Evolutionary conservation across 257 asterid species (phyloP), one percentile per base, ranked within the genome.

Genomic region (Capsicum chinense): DNA sequence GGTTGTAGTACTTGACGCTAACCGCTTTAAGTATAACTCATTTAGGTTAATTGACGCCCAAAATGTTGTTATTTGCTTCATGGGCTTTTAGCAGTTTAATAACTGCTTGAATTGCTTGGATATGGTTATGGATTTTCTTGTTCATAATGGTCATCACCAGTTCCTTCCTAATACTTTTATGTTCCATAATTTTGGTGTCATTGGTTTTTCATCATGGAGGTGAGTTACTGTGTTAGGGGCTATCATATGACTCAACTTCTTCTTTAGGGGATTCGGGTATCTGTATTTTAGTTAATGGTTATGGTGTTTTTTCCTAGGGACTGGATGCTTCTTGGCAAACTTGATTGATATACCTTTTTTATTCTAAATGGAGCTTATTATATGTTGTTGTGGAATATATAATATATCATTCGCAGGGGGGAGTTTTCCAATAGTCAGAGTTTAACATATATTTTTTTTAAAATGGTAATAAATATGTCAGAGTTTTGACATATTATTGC

Each of bases 261-360:
- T 66, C 39, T 63, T 33, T 66, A 66, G 73, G 47, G 47, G 73
- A 58, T 66, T 66, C 9, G 16, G 47, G 44, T 13, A 66, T 66
- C 73, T 66, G 4, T 33, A 12, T 15, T 63, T 14, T 33, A 66
- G 73, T 33, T 33, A 33, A 33, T 66, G 73, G 5, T 66, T 66
- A 33, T 33, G 73, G 47, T 12, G n/a, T n/a, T 37, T 66, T 66
- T 64, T 33, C 47, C 47, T 19, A 19, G 80, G 57, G 59, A 6
- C 80, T 48, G 59, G 42, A 73, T 73, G 59, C 80, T 48, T 71
- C 57, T 71, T 19, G 59, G 80, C 5, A 73, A 73, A 48, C 42
- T 47, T 11, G 59, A 73, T 73, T 73, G 59, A n/a, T 73, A 19
- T 73, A 17, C 58, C 59, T 1, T 11, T 6, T 73, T 73, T 39